Base-by-base conservation (phyloP, 164 flowering plant genomes). In the Vitis cinerea region DNA sequence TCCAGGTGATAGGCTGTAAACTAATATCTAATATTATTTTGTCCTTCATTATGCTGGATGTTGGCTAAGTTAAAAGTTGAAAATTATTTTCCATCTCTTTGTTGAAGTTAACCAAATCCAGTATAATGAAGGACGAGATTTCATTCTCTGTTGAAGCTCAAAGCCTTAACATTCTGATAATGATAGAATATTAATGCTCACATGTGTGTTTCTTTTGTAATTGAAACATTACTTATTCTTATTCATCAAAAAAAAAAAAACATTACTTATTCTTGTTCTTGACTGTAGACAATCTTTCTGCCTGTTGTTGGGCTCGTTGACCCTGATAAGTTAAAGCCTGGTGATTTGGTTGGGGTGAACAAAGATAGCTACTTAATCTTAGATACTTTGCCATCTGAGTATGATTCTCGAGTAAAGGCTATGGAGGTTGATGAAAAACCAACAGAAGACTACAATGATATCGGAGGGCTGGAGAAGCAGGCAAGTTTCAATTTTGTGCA, bases 361-460 rank as follows among this genome's bases (percentile, higher is more conserved):
- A 92, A 94, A 69, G 98, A 94, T 77, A 94, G 98, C 74, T 94
- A 94, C 76, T 74, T 94, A 80, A 90, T 94, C 57, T 81, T 94
- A 79, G 98, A 94, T 72, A 94, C 97, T 8, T 85, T 94, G 69
- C 98, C 98, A 13, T 90, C 97, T 50, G 97, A 94, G 74, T 94
- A 94, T 83, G 98, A 94, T 74, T 94, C 98, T 49, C 86, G 97
- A 57, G 98, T 94, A 13, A 94, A 94, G 82, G 99, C 99, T n/a
- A 94, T 94, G 98, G 99, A 94, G 74, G 99, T 94, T 70, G 99
- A 94, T 75, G 99, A 94, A 80, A 94, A 94, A 75, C 99, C 99
- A 52, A 94, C 98, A 50, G 99, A 94, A 83, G 98, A 94, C 71
- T 94, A 94, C 76, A 94, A 88, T 78, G 99, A 94, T 65, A 83